phyloP scores from a whole-genome alignment of 768 basidiomycete genomes.

The Tricholoma bakamatsutake region DNA sequence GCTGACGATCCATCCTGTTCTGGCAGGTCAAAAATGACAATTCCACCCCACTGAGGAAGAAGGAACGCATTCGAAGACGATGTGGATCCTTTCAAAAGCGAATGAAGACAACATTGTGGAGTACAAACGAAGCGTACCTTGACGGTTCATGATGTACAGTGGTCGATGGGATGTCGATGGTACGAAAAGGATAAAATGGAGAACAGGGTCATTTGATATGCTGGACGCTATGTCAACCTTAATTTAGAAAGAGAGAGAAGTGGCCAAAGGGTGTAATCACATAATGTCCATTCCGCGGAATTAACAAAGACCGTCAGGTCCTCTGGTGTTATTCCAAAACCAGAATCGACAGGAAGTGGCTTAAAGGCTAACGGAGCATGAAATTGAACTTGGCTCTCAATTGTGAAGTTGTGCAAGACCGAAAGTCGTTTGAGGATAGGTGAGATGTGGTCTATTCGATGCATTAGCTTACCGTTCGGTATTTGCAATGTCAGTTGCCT shows the following conservation, averaged over 20 bases:
- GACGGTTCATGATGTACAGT: slow-evolving; percentile 53
- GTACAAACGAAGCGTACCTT: slow-evolving; percentile 31
- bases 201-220: slow-evolving; percentile 86
- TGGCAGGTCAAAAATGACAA: slow-evolving; percentile 68
- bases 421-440: slow-evolving; percentile 59
- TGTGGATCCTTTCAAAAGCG: slow-evolving; percentile 34
- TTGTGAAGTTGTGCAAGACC: slow-evolving; percentile 80
- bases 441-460: slow-evolving; percentile 53
- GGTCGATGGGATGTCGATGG: slow-evolving; percentile 70
- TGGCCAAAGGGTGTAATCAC: slow-evolving; percentile 33
- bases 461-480: neutral
- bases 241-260: neutral
- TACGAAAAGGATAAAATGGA: slow-evolving; percentile 88
- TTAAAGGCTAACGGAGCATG: slow-evolving; percentile 86
- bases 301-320: slow-evolving; percentile 93
- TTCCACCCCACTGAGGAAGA: slow-evolving; percentile 91
- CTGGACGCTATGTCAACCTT: slow-evolving; percentile 63
- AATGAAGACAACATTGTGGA: slow-evolving; percentile 6
- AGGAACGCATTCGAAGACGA: slow-evolving; percentile 68
- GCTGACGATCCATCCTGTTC: slow-evolving; percentile 18
- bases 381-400: slow-evolving; percentile 93
- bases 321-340: slow-evolving; percentile 65
- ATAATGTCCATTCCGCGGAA: slow-evolving; percentile 92
- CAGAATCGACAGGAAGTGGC: slow-evolving; percentile 38
- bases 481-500: slow-evolving; percentile 8